A percentile compares a stretch with the other conserved stretches of the same genome.
These are phyloP conservation scores for Hymenoscyphus repandus DNA, from an alignment of 2,329 filamentous ascomycete species.

Conservation along the genomic window DNA sequence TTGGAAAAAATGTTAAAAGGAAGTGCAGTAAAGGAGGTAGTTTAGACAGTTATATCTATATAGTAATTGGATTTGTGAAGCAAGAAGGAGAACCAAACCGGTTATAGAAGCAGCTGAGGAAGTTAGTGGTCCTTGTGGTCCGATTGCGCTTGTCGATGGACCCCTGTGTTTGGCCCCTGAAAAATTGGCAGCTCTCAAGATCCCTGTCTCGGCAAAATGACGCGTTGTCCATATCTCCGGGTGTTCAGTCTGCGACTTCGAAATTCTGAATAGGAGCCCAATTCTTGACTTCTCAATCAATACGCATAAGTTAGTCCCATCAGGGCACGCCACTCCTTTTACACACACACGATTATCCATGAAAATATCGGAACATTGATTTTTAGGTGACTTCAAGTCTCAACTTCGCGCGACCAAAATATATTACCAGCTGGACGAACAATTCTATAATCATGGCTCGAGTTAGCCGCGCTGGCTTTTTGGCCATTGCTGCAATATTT, in stretches of 20 bases:
- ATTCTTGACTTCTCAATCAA: slow-evolving; percentile 13
- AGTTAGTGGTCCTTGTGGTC: no score
- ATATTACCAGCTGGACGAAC: background rate
- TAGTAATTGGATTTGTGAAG: no score
- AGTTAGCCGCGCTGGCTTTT: slow-evolving; percentile 68
- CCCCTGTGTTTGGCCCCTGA: slow-evolving; percentile 6
- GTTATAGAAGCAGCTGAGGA: no score
- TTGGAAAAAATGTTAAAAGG: no score
- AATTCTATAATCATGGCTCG: slow-evolving; percentile 42
- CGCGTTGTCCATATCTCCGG: background rate
- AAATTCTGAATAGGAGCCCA: slow-evolving; percentile 3
- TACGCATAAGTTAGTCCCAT: slow-evolving; percentile 20
- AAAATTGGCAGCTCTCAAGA: slow-evolving; percentile 7
- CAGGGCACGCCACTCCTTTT: slow-evolving; percentile 30
- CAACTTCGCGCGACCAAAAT: background rate
- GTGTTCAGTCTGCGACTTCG: background rate
- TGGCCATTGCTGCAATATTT: slow-evolving; percentile 84
- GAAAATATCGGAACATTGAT: background rate
- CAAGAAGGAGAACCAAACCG: no score
- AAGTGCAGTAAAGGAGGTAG: no score
- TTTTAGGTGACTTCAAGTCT: background rate
- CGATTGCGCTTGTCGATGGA: background rate
- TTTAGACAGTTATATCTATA: no score
- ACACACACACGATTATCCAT: background rate
- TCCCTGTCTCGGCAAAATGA: slow-evolving; percentile 12